phyloP scores from a whole-genome alignment of 2,329 filamentous ascomycete genomes.

The Camillea tinctor region DNA sequence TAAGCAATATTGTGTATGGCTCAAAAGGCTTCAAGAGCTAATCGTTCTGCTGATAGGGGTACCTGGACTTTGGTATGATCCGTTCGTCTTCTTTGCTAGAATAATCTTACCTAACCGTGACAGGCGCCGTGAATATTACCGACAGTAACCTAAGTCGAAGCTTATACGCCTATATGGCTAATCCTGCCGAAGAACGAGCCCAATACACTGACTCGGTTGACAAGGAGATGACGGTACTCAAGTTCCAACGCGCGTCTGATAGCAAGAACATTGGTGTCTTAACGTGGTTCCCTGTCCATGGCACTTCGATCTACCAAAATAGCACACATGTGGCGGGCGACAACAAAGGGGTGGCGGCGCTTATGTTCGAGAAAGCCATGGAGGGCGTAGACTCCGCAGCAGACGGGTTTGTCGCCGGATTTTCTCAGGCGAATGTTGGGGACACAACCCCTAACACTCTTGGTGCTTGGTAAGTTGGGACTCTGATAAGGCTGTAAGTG shows the following conservation, averaged over 20 bases:
- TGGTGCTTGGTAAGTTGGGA: constrained; percentile 60
- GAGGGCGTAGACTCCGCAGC: constrained; percentile 51
- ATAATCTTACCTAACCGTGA: constrained; percentile 4
- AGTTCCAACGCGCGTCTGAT: constrained; percentile 69
- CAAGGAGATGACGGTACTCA: constrained; percentile 75
- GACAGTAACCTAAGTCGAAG: constrained; percentile 83
- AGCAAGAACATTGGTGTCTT: constrained; percentile 75
- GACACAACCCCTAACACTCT: constrained; percentile 84
- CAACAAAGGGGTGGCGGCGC: constrained; percentile 89
- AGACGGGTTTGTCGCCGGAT: constrained; percentile 77
- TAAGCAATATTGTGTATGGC: constrained; percentile 10
- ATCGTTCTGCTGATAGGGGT: constrained; percentile 46
- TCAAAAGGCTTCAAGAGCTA: constrained; percentile 6
- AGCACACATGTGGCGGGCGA: constrained; percentile 87
- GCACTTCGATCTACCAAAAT: constrained; percentile 85
- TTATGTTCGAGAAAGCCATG: constrained; percentile 74
- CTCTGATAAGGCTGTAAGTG: not conserved
- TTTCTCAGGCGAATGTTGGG: constrained; percentile 87
- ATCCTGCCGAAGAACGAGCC: constrained; percentile 70
- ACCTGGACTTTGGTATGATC: constrained; percentile 59
- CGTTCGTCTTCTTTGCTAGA: not conserved
- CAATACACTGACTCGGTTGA: constrained; percentile 64
- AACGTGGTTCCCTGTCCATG: constrained; percentile 89
- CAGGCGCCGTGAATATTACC: constrained; percentile 54
- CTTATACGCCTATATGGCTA: constrained; percentile 79